Evolutionary conservation across 2,329 filamentous ascomycete species (phyloP).

Genomic region (Claviceps pusilla): DNA sequence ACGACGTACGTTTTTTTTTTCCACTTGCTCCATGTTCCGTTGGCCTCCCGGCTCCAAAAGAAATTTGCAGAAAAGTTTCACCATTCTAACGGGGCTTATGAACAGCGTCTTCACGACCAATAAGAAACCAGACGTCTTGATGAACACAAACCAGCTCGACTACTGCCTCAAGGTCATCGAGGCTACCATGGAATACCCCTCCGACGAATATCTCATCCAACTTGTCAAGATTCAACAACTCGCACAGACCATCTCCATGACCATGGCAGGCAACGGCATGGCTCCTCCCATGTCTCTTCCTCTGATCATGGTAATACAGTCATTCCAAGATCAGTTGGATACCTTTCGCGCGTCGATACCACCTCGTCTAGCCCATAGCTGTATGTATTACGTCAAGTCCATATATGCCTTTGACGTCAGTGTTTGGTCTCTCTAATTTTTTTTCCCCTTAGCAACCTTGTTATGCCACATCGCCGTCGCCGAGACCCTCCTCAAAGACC

Average conservation of each 20-base stretch:
- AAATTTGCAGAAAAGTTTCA: too few relatives aligned
- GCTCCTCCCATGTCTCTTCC: slow-evolving; percentile 23
- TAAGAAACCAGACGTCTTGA: slow-evolving; percentile 32
- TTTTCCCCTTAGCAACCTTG: slow-evolving; percentile 19
- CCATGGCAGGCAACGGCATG: slow-evolving; percentile 19
- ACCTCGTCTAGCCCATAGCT: slow-evolving; percentile 18
- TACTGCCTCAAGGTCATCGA: slow-evolving; percentile 28
- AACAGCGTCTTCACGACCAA: slow-evolving; percentile 27
- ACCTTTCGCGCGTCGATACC: slow-evolving; percentile 23
- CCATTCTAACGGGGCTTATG: background rate
- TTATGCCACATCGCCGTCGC: slow-evolving; percentile 28
- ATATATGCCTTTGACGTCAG: background rate
- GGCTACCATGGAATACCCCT: slow-evolving; percentile 25
- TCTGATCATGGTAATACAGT: slow-evolving; percentile 25
- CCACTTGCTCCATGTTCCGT: background rate
- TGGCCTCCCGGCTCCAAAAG: too few relatives aligned
- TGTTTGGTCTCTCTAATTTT: background rate
- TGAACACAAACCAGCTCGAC: slow-evolving; percentile 30
- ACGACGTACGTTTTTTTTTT: slow-evolving; percentile 24
- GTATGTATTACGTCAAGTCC: slow-evolving; percentile 12
- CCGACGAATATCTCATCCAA: slow-evolving; percentile 29
- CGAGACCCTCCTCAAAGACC: slow-evolving; percentile 32
- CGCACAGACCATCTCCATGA: slow-evolving; percentile 29
- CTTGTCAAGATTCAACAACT: slow-evolving; percentile 34
- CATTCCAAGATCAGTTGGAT: slow-evolving; percentile 29